Evolutionary conservation across 2,329 filamentous ascomycete genomes (phyloP).

Genomic region (Paraconiothyrium brasiliense): DNA sequence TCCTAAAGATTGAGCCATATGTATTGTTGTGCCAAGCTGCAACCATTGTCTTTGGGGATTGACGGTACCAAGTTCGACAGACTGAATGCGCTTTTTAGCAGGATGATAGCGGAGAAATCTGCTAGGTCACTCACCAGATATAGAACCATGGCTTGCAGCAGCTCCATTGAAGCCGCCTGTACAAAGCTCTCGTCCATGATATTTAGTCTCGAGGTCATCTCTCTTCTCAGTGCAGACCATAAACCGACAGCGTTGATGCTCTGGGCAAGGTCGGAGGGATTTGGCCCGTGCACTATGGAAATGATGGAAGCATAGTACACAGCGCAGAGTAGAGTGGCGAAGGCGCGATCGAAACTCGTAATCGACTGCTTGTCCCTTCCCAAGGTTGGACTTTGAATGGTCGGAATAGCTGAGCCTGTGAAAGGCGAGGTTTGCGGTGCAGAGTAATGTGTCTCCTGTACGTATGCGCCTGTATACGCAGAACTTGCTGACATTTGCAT

Average conservation of each 20-base stretch:
- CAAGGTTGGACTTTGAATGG: not conserved
- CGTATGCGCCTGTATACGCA: conserved; percentile 19
- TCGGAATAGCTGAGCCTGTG: not conserved
- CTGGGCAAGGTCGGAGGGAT: conserved; percentile 23
- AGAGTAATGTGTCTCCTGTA: conserved; percentile 17
- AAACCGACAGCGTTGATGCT: conserved; percentile 23
- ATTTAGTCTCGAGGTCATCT: conserved; percentile 23
- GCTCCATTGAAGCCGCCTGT: conserved; percentile 23
- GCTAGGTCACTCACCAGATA: conserved; percentile 24
- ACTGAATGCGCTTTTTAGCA: conserved; percentile 19
- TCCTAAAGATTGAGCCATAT: conserved; percentile 29
- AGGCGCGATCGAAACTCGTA: conserved; percentile 16
- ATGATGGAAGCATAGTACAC: conserved; percentile 33
- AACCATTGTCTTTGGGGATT: conserved; percentile 26
- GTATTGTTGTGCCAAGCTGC: conserved; percentile 27
- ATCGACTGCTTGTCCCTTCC: not conserved
- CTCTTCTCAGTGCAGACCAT: conserved; percentile 23
- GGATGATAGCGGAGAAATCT: not conserved
- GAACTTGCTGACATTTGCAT: conserved; percentile 11
- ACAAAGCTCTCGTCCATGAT: conserved; percentile 19
- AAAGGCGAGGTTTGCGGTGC: conserved; percentile 15
- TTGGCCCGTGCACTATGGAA: conserved; percentile 26
- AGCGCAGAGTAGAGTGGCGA: conserved; percentile 25
- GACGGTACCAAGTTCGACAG: conserved; percentile 21
- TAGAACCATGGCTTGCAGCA: conserved; percentile 30